Base-by-base conservation (phyloP, 73 alveolate species). In the Symbiodinium natans region DNA sequence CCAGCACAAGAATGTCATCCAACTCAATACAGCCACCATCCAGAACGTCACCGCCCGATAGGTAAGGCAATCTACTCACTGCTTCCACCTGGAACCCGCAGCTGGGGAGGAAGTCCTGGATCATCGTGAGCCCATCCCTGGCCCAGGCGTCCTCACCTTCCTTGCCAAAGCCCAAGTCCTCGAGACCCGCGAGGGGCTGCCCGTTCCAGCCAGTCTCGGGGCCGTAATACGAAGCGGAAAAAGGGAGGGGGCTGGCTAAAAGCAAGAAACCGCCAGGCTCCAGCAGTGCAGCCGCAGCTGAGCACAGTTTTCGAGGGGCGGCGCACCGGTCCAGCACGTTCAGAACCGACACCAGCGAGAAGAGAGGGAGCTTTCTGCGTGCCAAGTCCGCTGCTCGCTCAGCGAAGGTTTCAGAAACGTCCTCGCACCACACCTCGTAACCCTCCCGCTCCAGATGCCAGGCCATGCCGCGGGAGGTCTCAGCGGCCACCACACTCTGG, bases 391-490 rank as follows among this genome's bases (percentile, higher is more conserved):
- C 29, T 4, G n/a, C 1, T 8, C 43, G 84, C 40, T 2, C 84
- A 10, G 84, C 43, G 9, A 6, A n/a, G 25, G 43, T 34, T 33
- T 11, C 84, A 33, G 84, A 73, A 33, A 73, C 25, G 48, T 88
- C 95, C 95, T 88, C 95, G 46, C 86, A 39, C 95, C 95, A 88
- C 1, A 88, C 95, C 46, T 88, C 73, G 38, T 88, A 63, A 86
- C 95, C 95, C 31, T 29, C 34, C 43, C 29, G 29, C 43, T 54
- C 46, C 68, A 88, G 95, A 34, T 54, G 41, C 31, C 36, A 31
- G 4, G 95, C 95, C 95, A 56, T 56, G 83, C 95, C 95, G 2
- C 36, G 48, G 17, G 95, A 88, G 2, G 95, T 88, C 86, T 88
- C 95, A 6, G 68, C 43, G 15, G 71, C 73, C 41, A 88, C 95